Evolutionary conservation across 805 yeast species (phyloP).

Genomic region (Candida pini): DNA sequence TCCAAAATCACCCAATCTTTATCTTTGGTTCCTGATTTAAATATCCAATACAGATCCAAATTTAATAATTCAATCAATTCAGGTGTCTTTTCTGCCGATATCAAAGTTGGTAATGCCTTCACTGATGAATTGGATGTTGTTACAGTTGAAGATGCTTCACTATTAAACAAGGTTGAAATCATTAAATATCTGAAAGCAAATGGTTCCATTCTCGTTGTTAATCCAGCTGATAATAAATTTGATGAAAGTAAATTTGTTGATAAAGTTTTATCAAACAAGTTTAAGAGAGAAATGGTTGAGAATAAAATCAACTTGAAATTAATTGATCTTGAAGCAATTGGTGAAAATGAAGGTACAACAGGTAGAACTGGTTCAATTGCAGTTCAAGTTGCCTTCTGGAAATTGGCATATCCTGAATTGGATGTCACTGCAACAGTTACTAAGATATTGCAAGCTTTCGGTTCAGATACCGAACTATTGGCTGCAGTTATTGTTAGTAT

Average conservation of each 20-base stretch:
- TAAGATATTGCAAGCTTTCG: constrained; percentile 74
- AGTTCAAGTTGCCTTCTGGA: constrained; percentile 78
- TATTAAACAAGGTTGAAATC: constrained; percentile 58
- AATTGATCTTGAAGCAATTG: constrained; percentile 57
- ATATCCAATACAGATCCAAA: constrained; percentile 52
- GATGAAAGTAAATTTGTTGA: constrained; percentile 43
- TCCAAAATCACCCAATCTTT: constrained; percentile 63
- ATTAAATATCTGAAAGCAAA: constrained; percentile 50
- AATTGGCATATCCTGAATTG: constrained; percentile 53
- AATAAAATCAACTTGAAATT: constrained; percentile 49
- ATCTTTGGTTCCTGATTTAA: constrained; percentile 52
- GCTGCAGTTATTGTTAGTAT: constrained; percentile 65
- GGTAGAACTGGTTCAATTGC: constrained; percentile 75
- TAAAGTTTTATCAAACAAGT: constrained; percentile 44
- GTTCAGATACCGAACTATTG: constrained; percentile 74
- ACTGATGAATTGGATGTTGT: constrained; percentile 59
- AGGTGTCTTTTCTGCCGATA: constrained; percentile 70
- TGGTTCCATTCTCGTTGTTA: constrained; percentile 48
- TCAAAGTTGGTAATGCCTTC: constrained; percentile 30
- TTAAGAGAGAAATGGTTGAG: constrained; percentile 48
- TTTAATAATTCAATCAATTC: constrained; percentile 70
- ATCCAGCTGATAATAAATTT: constrained; percentile 30
- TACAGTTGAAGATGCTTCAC: constrained; percentile 52
- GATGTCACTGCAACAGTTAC: constrained; percentile 61
- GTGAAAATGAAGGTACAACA: constrained; percentile 63